phyloP scores from a whole-genome alignment of 768 basidiomycete species.

The Suillus sp. region DNA sequence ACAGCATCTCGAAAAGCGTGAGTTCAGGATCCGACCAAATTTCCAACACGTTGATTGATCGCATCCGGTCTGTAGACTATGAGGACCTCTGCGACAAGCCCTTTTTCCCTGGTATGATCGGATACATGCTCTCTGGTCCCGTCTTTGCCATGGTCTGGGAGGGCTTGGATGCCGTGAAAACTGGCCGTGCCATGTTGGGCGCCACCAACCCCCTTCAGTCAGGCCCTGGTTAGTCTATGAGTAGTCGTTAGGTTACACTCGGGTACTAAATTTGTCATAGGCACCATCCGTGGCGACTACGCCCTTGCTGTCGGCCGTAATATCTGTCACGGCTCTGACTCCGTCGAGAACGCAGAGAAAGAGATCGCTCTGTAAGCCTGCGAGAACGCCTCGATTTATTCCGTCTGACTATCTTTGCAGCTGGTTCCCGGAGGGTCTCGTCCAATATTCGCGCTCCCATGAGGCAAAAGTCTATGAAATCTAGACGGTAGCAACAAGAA shows the following conservation, averaged over 20 bases:
- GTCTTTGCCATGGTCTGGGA: conserved; percentile 97
- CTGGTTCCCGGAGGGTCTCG: conserved; percentile 89
- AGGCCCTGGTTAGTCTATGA: conserved; percentile 61
- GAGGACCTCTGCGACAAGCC: conserved; percentile 90
- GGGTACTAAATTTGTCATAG: conserved; percentile 38
- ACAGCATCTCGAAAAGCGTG: conserved; percentile 91
- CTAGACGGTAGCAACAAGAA: conserved; percentile 14
- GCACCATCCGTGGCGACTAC: conserved; percentile 95
- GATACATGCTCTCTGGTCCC: conserved; percentile 95
- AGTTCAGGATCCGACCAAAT: conserved; percentile 16
- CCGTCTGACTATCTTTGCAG: conserved; percentile 37
- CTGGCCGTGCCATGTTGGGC: conserved; percentile 94
- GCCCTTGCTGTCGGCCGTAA: conserved; percentile 94
- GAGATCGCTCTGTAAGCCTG: conserved; percentile 85
- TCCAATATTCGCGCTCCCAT: conserved; percentile 68
- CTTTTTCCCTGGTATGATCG: conserved; percentile 96
- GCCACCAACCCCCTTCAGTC: conserved; percentile 96
- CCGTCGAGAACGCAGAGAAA: conserved; percentile 88
- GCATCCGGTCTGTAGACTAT: conserved; percentile 65
- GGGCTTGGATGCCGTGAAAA: conserved; percentile 93
- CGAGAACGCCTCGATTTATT: background rate
- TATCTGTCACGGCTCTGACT: conserved; percentile 90
- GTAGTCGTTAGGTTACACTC: conserved; percentile 8
- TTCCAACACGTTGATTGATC: background rate
- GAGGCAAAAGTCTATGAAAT: conserved; percentile 82